Percentiles rank a stretch among this genome's conserved stretches.
Evolutionary conservation across 345 rosid species (phyloP).

Genomic region (Capsella bursapastoris): DNA sequence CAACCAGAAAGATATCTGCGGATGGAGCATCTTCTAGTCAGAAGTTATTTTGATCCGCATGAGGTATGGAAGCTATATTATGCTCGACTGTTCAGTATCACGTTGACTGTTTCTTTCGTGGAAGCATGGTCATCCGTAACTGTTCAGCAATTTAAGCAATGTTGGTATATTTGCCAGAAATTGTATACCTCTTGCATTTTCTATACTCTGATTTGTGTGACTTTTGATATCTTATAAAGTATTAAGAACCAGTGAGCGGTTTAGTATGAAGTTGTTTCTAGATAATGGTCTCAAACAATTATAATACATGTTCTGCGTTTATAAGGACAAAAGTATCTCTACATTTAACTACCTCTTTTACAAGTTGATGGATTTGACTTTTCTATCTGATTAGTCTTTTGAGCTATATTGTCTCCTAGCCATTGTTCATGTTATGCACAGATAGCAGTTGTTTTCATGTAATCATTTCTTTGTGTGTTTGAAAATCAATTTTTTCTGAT

Average conservation of each 20-base stretch:
- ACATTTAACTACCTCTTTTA: not conserved
- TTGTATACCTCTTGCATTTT: slow-evolving; percentile 10
- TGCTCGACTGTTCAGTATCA: slow-evolving; percentile 1
- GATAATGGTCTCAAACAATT: slow-evolving; percentile 9
- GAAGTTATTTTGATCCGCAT: slow-evolving; percentile 93
- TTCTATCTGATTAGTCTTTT: slow-evolving; percentile 1
- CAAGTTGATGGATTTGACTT: not conserved
- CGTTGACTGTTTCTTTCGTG: slow-evolving; percentile 6
- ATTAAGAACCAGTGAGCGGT: slow-evolving; percentile 6
- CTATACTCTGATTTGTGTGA: not conserved
- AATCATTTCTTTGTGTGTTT: slow-evolving; percentile 16
- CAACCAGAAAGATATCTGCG: slow-evolving; percentile 94
- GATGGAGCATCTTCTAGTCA: slow-evolving; percentile 92
- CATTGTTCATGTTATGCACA: slow-evolving; percentile 6
- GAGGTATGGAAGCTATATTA: slow-evolving; percentile 60
- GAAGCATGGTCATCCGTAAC: slow-evolving; percentile 1
- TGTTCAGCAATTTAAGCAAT: slow-evolving; percentile 8
- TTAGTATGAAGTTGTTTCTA: slow-evolving; percentile 4
- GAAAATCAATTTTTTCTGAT: slow-evolving; percentile 34
- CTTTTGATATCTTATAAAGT: not conserved
- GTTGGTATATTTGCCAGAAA: slow-evolving; percentile 18
- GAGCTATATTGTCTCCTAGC: slow-evolving; percentile 25
- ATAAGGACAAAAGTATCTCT: slow-evolving; percentile 5
- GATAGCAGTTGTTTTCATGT: slow-evolving; percentile 12
- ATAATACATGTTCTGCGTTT: slow-evolving; percentile 7